phyloP scores from a whole-genome alignment of 768 basidiomycete genomes.

The Lactarius sp. region DNA sequence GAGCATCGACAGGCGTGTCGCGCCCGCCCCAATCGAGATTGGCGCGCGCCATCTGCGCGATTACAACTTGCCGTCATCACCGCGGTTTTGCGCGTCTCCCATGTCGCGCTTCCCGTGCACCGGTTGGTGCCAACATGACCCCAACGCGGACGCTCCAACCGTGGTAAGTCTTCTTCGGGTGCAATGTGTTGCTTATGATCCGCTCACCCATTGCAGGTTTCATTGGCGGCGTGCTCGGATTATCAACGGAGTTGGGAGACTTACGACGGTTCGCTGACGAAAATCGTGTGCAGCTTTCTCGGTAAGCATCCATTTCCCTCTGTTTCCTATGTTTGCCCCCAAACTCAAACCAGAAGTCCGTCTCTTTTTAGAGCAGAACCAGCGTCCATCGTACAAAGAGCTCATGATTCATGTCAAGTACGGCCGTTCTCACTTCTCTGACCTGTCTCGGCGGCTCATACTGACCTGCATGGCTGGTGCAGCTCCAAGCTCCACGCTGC shows the following conservation, averaged over 20 bases:
- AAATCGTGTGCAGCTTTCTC: conserved; percentile 12
- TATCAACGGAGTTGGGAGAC: conserved; percentile 27
- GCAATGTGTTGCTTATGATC: neutral
- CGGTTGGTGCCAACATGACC: conserved; percentile 23
- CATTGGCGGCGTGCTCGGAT: conserved; percentile 27
- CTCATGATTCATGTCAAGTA: conserved; percentile 26
- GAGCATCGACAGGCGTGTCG: conserved; percentile 8
- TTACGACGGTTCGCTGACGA: conserved; percentile 25
- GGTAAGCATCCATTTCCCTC: neutral
- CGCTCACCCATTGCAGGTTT: conserved; percentile 1
- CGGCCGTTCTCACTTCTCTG: neutral
- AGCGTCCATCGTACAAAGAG: conserved; percentile 20
- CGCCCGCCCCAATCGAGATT: conserved; percentile 3
- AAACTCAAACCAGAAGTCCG: neutral
- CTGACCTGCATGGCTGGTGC: neutral
- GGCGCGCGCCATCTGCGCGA: conserved; percentile 1
- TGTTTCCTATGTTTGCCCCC: neutral
- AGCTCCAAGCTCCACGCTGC: conserved; percentile 17
- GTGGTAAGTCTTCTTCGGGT: conserved; percentile 1
- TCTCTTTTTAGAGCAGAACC: conserved; percentile 4
- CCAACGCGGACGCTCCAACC: conserved; percentile 7
- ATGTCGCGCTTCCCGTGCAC: conserved; percentile 19
- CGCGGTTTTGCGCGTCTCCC: conserved; percentile 24
- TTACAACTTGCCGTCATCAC: conserved; percentile 10
- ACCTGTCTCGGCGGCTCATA: neutral